phyloP scores from a whole-genome alignment of 305 asterid species.

The Solanum hybrid region DNA sequence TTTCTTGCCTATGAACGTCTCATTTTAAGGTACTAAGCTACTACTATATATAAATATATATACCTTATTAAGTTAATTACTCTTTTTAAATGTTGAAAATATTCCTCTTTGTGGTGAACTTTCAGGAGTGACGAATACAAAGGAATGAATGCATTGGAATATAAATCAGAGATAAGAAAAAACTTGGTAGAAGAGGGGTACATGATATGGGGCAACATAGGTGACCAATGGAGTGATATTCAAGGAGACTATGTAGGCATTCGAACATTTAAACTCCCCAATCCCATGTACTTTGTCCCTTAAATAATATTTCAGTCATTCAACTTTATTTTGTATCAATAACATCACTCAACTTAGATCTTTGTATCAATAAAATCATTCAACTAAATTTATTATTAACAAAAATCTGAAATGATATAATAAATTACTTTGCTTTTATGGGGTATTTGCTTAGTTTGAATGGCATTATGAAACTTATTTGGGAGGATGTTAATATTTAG shows the following conservation, averaged over 20 bases:
- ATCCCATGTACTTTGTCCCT: constrained; percentile 61
- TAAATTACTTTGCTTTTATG: no score
- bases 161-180: constrained; percentile 39
- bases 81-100: neutral
- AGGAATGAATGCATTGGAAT: constrained; percentile 32
- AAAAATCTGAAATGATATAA: no score
- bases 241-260: constrained; percentile 37
- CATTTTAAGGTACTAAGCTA: constrained; percentile 31
- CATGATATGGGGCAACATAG: constrained; percentile 51
- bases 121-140: constrained; percentile 25
- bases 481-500: no score
- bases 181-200: constrained; percentile 38
- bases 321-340: neutral
- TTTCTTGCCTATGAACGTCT: constrained; percentile 41
- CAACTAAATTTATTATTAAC: neutral
- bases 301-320: neutral
- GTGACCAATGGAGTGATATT: constrained; percentile 68
- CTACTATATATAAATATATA: neutral
- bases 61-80: neutral
- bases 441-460: no score
- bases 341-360: neutral
- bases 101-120: neutral
- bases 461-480: no score
- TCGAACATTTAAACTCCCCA: constrained; percentile 53
- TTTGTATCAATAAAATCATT: no score